These are phyloP conservation scores for Catunica adiposa DNA, from an alignment of 2,329 filamentous ascomycete genomes.

Conservation along the genomic window DNA sequence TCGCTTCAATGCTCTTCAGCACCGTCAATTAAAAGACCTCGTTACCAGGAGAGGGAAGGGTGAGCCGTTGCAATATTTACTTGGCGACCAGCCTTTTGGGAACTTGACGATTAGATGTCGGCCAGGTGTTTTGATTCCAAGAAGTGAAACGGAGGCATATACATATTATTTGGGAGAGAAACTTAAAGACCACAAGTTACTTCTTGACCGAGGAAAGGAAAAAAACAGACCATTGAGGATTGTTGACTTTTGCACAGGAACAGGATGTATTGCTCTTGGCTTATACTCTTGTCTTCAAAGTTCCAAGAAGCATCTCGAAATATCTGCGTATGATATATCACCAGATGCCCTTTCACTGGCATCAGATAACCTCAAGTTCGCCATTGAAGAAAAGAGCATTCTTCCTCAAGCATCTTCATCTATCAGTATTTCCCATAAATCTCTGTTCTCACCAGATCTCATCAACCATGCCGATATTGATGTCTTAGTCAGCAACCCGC, in stretches of 20 bases:
- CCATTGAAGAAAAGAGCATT: conserved; percentile 15
- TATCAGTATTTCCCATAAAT: conserved; percentile 14
- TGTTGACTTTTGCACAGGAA: conserved; percentile 78
- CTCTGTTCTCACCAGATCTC: not conserved
- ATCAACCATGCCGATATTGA: conserved; percentile 26
- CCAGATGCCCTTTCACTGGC: conserved; percentile 47
- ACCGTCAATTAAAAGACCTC: not conserved
- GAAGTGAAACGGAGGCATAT: conserved; percentile 60
- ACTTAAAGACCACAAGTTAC: conserved; percentile 18
- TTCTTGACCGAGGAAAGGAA: not conserved
- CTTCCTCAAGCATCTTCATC: conserved; percentile 15
- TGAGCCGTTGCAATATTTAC: conserved; percentile 72
- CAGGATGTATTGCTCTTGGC: conserved; percentile 74
- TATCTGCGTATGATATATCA: conserved; percentile 64
- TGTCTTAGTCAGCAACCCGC: conserved; percentile 74
- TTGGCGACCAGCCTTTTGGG: conserved; percentile 81
- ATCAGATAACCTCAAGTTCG: conserved; percentile 43
- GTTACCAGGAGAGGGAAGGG: conserved; percentile 25
- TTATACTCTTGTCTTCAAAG: conserved; percentile 45
- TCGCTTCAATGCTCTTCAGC: not conserved
- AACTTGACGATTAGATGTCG: conserved; percentile 60
- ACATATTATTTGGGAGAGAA: conserved; percentile 36
- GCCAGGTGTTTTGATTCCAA: conserved; percentile 69
- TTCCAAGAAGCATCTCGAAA: conserved; percentile 24
- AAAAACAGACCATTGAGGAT: conserved; percentile 34